These are phyloP conservation scores for Tilletiopsis washingtonensis DNA, from an alignment of 1,284 basidiomycete species.

Conservation along the genomic window DNA sequence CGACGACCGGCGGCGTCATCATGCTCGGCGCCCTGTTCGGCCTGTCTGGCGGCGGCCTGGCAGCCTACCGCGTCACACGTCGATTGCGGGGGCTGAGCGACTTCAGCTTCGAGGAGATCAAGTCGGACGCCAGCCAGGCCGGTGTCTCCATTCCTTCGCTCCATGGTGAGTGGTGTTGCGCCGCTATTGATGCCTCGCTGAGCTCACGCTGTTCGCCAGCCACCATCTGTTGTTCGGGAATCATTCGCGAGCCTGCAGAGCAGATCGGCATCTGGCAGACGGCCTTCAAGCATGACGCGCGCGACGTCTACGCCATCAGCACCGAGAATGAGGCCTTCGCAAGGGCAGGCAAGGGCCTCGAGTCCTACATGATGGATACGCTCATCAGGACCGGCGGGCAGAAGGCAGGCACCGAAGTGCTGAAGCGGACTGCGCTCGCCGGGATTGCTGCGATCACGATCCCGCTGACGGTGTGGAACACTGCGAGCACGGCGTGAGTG, in stretches of 20 bases:
- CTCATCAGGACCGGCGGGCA: constrained; percentile 25
- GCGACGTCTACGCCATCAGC: constrained; percentile 32
- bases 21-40: constrained; percentile 40
- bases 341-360: constrained; percentile 23
- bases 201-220: too few species aligned
- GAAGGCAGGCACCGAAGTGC: constrained; percentile 48
- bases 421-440: constrained; percentile 55
- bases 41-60: constrained; percentile 37
- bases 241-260: constrained; percentile 26
- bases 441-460: constrained; percentile 54
- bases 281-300: constrained; percentile 21
- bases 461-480: too few species aligned
- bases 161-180: too few species aligned
- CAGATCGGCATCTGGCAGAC: constrained; percentile 21
- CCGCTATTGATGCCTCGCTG: too few species aligned
- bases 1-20: constrained; percentile 34
- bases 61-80: constrained; percentile 31
- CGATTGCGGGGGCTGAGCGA: constrained; percentile 25
- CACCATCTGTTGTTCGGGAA: constrained; percentile 32
- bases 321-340: constrained; percentile 33
- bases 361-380: constrained; percentile 26
- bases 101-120: constrained; percentile 12
- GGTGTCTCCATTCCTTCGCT: constrained; percentile 31
- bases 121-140: constrained; percentile 19
- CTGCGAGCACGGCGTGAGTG: too few species aligned